phyloP scores from a whole-genome alignment of 306 rosid genomes.

The Fagus sylvatica region DNA sequence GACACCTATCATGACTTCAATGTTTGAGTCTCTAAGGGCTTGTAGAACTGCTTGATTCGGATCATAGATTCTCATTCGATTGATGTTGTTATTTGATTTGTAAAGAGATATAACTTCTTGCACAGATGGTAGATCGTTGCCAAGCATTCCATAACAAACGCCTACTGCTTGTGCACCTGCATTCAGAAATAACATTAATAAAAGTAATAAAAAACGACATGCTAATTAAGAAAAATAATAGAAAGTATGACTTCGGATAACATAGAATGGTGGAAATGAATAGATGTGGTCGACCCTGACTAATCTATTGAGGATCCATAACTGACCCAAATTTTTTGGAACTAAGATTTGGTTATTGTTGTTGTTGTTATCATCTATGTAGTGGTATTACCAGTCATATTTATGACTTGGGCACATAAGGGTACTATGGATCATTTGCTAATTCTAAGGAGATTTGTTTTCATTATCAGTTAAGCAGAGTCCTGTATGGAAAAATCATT shows the following conservation, averaged over 20 bases:
- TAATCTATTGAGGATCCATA: no score
- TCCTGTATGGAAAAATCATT: no score
- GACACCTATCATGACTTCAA: conserved; percentile 57
- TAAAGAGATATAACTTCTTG: conserved; percentile 45
- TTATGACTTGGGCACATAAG: no score
- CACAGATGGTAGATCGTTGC: conserved; percentile 53
- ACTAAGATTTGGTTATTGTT: no score
- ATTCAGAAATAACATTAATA: background rate
- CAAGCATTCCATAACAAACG: conserved; percentile 62
- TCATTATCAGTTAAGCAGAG: no score
- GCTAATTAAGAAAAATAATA: background rate
- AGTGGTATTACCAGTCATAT: no score
- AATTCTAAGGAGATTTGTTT: no score
- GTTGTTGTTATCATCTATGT: no score
- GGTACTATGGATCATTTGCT: no score
- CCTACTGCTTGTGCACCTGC: conserved; percentile 59
- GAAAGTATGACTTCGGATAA: background rate
- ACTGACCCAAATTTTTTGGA: no score
- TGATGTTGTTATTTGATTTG: conserved; percentile 54
- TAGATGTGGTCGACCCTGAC: no score
- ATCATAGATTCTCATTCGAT: conserved; percentile 52
- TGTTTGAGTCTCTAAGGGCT: conserved; percentile 52
- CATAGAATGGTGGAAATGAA: no score
- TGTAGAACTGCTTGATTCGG: conserved; percentile 51
- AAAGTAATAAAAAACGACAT: background rate